Percentiles rank a stretch among this genome's conserved stretches.
These are phyloP conservation scores for Penicillium angulare DNA, from an alignment of 495 filamentous ascomycete genomes.

Conservation along the genomic window DNA sequence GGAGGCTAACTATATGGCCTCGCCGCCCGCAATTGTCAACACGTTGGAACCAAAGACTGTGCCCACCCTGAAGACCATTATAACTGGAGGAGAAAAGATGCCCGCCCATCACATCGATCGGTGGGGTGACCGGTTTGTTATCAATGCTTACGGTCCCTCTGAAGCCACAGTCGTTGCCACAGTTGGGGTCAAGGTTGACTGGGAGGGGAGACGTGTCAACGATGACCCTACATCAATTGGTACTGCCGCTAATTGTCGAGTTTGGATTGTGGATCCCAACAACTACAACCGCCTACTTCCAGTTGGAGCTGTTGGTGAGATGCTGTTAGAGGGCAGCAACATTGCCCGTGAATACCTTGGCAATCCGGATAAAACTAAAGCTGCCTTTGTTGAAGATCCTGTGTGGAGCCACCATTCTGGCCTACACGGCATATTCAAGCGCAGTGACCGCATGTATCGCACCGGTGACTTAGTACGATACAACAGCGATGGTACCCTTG, in stretches of 20 bases:
- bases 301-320: slow-evolving; percentile 62
- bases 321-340: slow-evolving; percentile 62
- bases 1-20: slow-evolving; percentile 36
- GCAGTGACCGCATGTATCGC: slow-evolving; percentile 41
- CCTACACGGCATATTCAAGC: slow-evolving; percentile 23
- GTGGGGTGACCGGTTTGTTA: slow-evolving; percentile 41
- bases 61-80: slow-evolving; percentile 47
- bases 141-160: slow-evolving; percentile 57
- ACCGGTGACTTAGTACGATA: slow-evolving; percentile 55
- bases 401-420: slow-evolving; percentile 39
- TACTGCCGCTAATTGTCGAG: slow-evolving; percentile 33
- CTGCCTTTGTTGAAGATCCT: slow-evolving; percentile 56
- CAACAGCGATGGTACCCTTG: slow-evolving; percentile 50
- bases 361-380: slow-evolving; percentile 51
- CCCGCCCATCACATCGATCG: slow-evolving; percentile 38
- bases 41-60: slow-evolving; percentile 46
- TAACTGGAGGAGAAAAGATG: slow-evolving; percentile 59
- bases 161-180: slow-evolving; percentile 51
- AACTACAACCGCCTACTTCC: slow-evolving; percentile 58
- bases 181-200: slow-evolving; percentile 35
- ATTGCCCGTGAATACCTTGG: slow-evolving; percentile 60
- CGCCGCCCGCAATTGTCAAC: slow-evolving; percentile 48
- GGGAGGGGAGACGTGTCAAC: slow-evolving; percentile 42
- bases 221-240: slow-evolving; percentile 42
- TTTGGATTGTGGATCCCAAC: slow-evolving; percentile 60